These are phyloP conservation scores for Rhizophagus prolifer DNA, from an alignment of 192 early-diverging fungal genomes.

Conservation along the genomic window DNA sequence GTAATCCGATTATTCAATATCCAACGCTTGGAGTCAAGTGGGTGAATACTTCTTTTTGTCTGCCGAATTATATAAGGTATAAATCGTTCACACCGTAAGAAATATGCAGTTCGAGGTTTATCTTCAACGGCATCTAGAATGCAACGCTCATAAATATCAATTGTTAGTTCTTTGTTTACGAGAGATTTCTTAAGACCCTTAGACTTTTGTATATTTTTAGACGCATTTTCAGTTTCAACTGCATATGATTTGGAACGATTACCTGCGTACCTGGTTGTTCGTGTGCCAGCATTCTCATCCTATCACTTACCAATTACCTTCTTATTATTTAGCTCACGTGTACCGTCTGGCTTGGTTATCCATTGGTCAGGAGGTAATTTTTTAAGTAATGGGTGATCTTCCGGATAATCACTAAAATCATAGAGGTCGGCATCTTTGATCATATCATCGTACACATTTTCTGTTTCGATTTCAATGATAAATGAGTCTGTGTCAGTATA, in stretches of 20 bases:
- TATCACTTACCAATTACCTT: neutral
- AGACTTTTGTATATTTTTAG: too few relatives aligned
- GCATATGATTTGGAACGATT: neutral
- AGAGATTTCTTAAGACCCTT: too few relatives aligned
- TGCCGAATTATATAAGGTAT: too few relatives aligned
- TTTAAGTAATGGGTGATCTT: neutral
- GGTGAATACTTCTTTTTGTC: neutral
- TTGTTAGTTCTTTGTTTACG: too few relatives aligned
- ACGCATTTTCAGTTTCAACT: too few relatives aligned
- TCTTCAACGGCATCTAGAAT: too few relatives aligned
- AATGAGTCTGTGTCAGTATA: constrained; percentile 1
- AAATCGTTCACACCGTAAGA: too few relatives aligned
- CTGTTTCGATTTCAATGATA: neutral
- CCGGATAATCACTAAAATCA: constrained; percentile 7
- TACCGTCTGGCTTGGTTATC: too few relatives aligned
- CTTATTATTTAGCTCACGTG: neutral
- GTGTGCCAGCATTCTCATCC: too few relatives aligned
- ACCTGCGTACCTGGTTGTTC: neutral
- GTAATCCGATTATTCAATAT: constrained; percentile 7
- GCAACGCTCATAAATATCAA: too few relatives aligned
- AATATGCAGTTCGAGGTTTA: too few relatives aligned
- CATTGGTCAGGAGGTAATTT: too few relatives aligned
- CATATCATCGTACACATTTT: constrained; percentile 9
- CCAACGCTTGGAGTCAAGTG: constrained; percentile 12
- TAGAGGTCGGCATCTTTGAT: neutral